These are phyloP conservation scores for Penicillium diatomitis DNA, from an alignment of 495 filamentous ascomycete genomes.

Conservation along the genomic window DNA sequence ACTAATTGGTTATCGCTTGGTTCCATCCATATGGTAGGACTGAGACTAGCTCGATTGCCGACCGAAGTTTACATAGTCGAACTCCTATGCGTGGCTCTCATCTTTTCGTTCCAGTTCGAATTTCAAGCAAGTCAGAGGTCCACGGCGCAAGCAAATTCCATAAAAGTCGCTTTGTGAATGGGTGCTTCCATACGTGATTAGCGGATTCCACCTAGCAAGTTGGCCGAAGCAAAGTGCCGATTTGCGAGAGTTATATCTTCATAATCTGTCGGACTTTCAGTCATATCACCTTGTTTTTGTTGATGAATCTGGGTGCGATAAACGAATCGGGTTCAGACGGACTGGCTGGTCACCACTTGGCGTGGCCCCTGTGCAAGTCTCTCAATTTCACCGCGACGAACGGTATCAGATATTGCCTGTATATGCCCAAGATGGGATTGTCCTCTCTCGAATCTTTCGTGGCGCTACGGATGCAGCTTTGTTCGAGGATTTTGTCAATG, in stretches of 20 bases:
- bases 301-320: conserved; percentile 1
- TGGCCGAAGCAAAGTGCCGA: not conserved
- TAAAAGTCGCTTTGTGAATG: too few species aligned
- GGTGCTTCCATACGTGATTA: too few species aligned
- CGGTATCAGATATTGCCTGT: not conserved
- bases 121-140: too few species aligned
- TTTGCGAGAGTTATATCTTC: not conserved
- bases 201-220: too few species aligned
- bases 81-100: too few species aligned
- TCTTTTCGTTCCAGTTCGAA: too few species aligned
- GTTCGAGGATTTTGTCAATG: not conserved
- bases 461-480: not conserved
- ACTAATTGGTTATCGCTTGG: too few species aligned
- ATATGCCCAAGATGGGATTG: not conserved
- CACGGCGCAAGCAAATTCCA: too few species aligned
- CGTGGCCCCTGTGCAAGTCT: not conserved
- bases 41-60: too few species aligned
- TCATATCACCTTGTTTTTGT: conserved; percentile 1
- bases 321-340: not conserved
- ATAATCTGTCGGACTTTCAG: not conserved
- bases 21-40: too few species aligned
- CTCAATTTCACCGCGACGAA: not conserved
- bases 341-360: not conserved
- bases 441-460: not conserved
- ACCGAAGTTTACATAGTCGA: too few species aligned